phyloP scores from a whole-genome alignment of 2,329 filamentous ascomycete genomes.

The Colletotrichum somersetense region DNA sequence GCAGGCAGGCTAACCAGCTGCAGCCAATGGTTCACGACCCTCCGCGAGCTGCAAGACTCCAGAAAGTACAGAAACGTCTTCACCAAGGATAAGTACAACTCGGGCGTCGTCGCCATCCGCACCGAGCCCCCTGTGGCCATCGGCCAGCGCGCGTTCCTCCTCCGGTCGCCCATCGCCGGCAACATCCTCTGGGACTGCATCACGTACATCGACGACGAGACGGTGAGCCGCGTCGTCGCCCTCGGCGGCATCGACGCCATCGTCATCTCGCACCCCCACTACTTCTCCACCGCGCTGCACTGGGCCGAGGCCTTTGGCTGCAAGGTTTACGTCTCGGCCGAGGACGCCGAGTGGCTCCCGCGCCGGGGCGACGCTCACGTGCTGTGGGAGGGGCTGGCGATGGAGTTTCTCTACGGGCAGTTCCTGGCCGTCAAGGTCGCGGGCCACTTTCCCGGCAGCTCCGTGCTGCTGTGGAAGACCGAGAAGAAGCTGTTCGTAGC shows the following conservation, averaged over 20 bases:
- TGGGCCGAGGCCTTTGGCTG: conserved; percentile 79
- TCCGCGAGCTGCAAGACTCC: conserved; percentile 57
- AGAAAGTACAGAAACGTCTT: conserved; percentile 66
- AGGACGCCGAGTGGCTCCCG: conserved; percentile 76
- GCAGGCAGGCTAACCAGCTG: no score
- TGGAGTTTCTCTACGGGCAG: conserved; percentile 59
- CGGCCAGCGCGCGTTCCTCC: conserved; percentile 78
- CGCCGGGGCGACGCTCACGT: conserved; percentile 58
- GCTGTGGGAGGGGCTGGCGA: conserved; percentile 60
- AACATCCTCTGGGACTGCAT: conserved; percentile 88
- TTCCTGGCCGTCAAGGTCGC: conserved; percentile 77
- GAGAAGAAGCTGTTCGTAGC: conserved; percentile 76
- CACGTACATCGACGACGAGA: conserved; percentile 75
- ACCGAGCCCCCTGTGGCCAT: conserved; percentile 75
- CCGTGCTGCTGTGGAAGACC: conserved; percentile 70
- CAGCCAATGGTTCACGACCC: conserved; percentile 76
- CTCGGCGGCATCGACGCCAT: conserved; percentile 79
- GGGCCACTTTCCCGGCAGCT: conserved; percentile 83
- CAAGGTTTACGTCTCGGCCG: conserved; percentile 75
- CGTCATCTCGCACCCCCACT: conserved; percentile 84
- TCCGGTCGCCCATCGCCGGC: conserved; percentile 70
- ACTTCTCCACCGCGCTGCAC: conserved; percentile 80
- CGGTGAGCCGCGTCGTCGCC: conserved; percentile 66
- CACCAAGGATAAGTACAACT: conserved; percentile 59
- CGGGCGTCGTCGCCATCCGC: conserved; percentile 59